Evolutionary conservation across 140 eudicot genomes (phyloP), one percentile per base, ranked within the genome.

Genomic region (Flaveria floridana): DNA sequence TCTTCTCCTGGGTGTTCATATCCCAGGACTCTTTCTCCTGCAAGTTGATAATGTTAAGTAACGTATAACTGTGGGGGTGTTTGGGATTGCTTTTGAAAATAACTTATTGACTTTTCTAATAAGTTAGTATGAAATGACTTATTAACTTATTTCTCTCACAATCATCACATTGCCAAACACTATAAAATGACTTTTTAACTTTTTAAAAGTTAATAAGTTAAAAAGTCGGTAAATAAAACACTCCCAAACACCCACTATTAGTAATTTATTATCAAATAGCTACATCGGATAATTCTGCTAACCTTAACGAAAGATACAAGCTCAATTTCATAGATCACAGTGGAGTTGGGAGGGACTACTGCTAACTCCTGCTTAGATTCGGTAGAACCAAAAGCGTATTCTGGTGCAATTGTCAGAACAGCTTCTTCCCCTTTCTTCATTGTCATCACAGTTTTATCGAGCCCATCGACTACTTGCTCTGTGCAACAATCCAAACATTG

Each of bases 361-460:
- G 89, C 97, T 71, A 90, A 73, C 47, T 94, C 99, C 51, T 94
- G 99, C 76, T 81, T 82, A 6, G 90, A 82, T 63, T 85, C 96
- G 6, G 85, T 61, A 34, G 95, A 79, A 46, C 99, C 99, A 37
- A 90, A 90, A 4, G 89, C 99, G 51, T 85, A 90, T 52, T 94
- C 96, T 0, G 96, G 97, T 52, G 91, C 86, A 77, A 94, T 73
- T 9, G 86, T 83, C 28, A 90, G 34, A 51, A 78, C 8, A 15
- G 99, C 97, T 21, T 82, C 84, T 73, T 94, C 99, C 23, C 97
- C 97, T 81, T 91, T 90, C 83, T 90, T 94, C 99, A 94, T 94
- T 52, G 95, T 80, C 69, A 80, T 12, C 37, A 86, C 91, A 68
- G 91, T 91, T 82, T 72, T 78, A 74, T 94, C 97, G 44, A 94